Evolutionary conservation across 23 red algal genomes (phyloP).

Genomic region (Gracilariopsis chorda): DNA sequence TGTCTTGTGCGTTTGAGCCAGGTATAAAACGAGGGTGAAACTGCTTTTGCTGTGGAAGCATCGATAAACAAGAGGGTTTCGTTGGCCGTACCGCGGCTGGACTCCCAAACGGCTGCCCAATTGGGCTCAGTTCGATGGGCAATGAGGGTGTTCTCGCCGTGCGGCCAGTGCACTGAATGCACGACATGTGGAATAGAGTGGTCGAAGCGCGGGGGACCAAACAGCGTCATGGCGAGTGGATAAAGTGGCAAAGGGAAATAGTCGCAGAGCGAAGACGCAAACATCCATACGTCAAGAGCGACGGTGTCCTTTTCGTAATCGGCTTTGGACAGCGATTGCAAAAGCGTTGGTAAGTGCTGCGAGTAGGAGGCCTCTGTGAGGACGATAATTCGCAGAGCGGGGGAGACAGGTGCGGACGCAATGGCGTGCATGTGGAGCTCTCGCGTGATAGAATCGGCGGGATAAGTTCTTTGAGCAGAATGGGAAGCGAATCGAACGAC

Average conservation of each 20-base stretch:
- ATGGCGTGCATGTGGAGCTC: background rate
- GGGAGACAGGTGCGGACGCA: background rate
- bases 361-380: background rate
- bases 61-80: conserved; percentile 40
- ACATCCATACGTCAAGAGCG: conserved; percentile 53
- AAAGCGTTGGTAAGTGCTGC: background rate
- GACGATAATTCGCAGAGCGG: conserved; percentile 36
- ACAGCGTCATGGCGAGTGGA: conserved; percentile 53
- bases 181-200: conserved; percentile 21
- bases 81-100: conserved; percentile 24
- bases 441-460: background rate
- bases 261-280: conserved; percentile 14
- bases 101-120: conserved; percentile 5
- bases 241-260: conserved; percentile 22
- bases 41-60: background rate
- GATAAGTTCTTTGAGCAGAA: conserved; percentile 13
- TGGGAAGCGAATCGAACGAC: conserved; percentile 39
- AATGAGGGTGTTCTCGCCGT: conserved; percentile 37
- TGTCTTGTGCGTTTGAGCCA: conserved; percentile 15
- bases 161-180: background rate
- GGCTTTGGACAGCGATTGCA: conserved; percentile 5
- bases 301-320: conserved; percentile 35
- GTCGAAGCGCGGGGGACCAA: conserved; percentile 56
- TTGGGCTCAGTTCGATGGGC: conserved; percentile 36
- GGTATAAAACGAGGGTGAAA: conserved; percentile 33